A percentile compares a stretch with the other conserved stretches of the same genome.
Conservation (phyloP, 331 rosid genomes). For the Rhamnella rubrinervis region DNA sequence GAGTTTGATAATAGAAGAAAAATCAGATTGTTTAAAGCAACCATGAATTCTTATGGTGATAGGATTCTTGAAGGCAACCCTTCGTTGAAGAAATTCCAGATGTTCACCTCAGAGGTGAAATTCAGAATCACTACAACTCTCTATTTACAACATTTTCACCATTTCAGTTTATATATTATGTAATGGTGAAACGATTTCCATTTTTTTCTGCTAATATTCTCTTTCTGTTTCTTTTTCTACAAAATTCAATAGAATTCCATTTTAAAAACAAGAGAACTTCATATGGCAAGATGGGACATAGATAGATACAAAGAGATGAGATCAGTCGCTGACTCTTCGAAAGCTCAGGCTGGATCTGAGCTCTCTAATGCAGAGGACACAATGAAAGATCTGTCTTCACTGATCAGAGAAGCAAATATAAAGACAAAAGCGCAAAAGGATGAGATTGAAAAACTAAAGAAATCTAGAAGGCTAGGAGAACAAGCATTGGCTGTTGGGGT, state of each 20-base stretch:
- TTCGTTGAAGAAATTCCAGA: slow-evolving; percentile 39
- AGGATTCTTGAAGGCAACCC: slow-evolving; percentile 36
- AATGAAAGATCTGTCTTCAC: slow-evolving; percentile 42
- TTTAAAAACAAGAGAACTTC: slow-evolving; percentile 63
- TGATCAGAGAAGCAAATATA: slow-evolving; percentile 46
- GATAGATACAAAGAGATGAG: slow-evolving; percentile 47
- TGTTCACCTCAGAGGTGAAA: slow-evolving; percentile 51
- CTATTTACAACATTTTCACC: slow-evolving; percentile 11
- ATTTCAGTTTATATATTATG: slow-evolving; percentile 12
- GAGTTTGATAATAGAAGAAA: slow-evolving; percentile 40
- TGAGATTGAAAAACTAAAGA: slow-evolving; percentile 45
- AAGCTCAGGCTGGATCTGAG: slow-evolving; percentile 59
- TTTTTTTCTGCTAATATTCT: slow-evolving; percentile 1
- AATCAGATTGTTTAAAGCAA: slow-evolving; percentile 56
- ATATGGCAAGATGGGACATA: slow-evolving; percentile 50
- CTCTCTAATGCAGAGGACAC: slow-evolving; percentile 46
- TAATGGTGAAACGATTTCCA: neutral
- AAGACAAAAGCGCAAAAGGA: slow-evolving; percentile 26
- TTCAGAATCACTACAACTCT: slow-evolving; percentile 3
- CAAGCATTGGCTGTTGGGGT: slow-evolving; percentile 13
- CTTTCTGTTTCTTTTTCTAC: neutral
- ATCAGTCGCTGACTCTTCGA: slow-evolving; percentile 49
- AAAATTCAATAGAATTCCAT: slow-evolving; percentile 30
- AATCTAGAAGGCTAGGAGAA: slow-evolving; percentile 26
- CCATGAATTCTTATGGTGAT: slow-evolving; percentile 51